These are phyloP conservation scores for Gastrodia elata DNA, from an alignment of 106 monocot species.

Conservation along the genomic window DNA sequence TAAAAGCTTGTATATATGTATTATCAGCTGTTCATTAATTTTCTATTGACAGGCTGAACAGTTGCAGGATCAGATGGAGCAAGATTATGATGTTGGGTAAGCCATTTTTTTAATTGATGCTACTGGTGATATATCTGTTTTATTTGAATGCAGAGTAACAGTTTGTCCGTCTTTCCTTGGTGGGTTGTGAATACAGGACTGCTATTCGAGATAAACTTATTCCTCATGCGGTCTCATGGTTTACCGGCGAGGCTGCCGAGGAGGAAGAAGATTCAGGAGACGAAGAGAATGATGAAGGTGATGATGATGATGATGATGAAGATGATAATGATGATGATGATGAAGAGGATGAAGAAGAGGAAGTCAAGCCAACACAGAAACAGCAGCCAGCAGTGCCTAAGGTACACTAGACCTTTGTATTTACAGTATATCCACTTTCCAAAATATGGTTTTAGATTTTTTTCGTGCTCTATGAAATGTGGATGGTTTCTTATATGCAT, in stretches of 20 bases:
- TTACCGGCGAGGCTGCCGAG: conserved; percentile 73
- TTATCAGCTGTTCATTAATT: neutral
- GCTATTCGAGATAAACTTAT: conserved; percentile 88
- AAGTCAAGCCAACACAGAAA: conserved; percentile 25
- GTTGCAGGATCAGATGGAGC: conserved; percentile 78
- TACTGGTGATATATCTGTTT: neutral
- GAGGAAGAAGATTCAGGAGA: conserved; percentile 36
- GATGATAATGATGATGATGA: conserved; percentile 46
- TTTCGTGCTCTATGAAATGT: too few relatives aligned
- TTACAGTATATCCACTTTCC: too few relatives aligned
- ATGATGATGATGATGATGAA: conserved; percentile 32
- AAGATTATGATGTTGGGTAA: conserved; percentile 87
- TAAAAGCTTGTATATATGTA: neutral
- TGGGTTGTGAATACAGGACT: conserved; percentile 30
- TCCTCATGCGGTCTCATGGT: conserved; percentile 93
- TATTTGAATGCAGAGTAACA: neutral
- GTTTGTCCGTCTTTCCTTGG: neutral
- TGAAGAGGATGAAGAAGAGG: conserved; percentile 22
- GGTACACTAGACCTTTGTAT: too few relatives aligned
- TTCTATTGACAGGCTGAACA: conserved; percentile 51
- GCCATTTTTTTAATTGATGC: conserved; percentile 9
- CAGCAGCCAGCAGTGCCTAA: too few relatives aligned
- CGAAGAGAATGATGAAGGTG: conserved; percentile 33
- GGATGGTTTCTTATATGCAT: too few relatives aligned
- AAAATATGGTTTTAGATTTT: too few relatives aligned